Base-by-base conservation (phyloP, 2,329 filamentous ascomycete species). In the Cytospora schulzeri region DNA sequence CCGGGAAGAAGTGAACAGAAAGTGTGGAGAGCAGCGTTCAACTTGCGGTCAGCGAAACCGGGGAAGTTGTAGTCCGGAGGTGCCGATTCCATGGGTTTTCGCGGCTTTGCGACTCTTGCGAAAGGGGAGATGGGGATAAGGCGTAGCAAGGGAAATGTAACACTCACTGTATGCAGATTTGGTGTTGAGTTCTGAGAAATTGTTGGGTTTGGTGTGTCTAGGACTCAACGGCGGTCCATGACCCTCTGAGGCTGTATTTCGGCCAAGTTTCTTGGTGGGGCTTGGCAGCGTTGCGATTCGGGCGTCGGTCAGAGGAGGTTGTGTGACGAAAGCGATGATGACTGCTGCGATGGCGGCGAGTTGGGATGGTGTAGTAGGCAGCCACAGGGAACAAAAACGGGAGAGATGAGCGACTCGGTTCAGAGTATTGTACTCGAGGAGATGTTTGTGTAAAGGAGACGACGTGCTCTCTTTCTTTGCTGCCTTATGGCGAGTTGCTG, bases 1-100 rank as follows among this genome's bases (percentile, higher is more conserved):
- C 29, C 31, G 57, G 57, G n/a, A 31, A 53, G 48, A 61, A 45
- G 54, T 48, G 50, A 57, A 53, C 31, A 38, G 50, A 58, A 4
- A 35, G 29, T 38, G 35, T 38, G 38, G 55, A 52, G 15, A 31
- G 62, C 59, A 35, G 41, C 61, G 50, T 38, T 31, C 65, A 66
- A 66, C 48, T 65, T 64, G 65, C 65, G 65, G 65, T 66, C 65
- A 66, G 54, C 57, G 52, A n/a, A 54, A 62, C 45, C 57, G 31
- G 56, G 38, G 28, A 59, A 22, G 31, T 14, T 48, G 50, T 41
- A 53, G 31, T 35, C 62, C 62, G 61, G 15, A 14, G 35, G 26
- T 41, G 9, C 50, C 52, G 60, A 24, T 31, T 28, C 15, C 31
- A 11, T 31, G 5, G n/a, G 8, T 8, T 41, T 35, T 52, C 19